These are phyloP conservation scores for Stenogyne calaminthoides DNA, from an alignment of 305 asterid genomes.

Conservation along the genomic window DNA sequence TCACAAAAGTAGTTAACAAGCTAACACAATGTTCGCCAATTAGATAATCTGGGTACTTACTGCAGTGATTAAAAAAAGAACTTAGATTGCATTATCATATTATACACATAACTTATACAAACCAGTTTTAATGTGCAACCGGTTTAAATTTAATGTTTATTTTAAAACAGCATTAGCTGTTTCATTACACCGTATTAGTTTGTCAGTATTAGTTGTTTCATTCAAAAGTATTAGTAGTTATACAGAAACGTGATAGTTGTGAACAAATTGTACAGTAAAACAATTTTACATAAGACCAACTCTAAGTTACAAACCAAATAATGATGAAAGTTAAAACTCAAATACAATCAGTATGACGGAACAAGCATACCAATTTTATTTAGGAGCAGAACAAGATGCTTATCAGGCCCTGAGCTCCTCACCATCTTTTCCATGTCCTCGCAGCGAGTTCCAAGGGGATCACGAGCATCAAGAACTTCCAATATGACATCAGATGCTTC, in stretches of 20 bases:
- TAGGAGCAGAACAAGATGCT: slow-evolving; percentile 82
- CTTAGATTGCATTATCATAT: not conserved
- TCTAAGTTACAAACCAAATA: not conserved
- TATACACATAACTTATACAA: no score
- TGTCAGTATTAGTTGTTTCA: no score
- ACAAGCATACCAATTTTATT: slow-evolving; percentile 77
- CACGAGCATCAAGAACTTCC: slow-evolving; percentile 99
- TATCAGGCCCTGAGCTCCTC: slow-evolving; percentile 67
- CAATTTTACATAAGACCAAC: no score
- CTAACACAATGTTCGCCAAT: not conserved
- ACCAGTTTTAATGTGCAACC: no score
- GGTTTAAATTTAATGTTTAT: no score
- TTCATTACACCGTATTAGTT: no score
- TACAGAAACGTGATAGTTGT: no score
- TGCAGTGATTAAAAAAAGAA: not conserved
- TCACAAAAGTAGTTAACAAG: not conserved
- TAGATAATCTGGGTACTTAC: not conserved
- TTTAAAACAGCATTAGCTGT: no score
- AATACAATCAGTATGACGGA: not conserved
- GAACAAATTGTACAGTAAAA: no score
- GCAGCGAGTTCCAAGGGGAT: slow-evolving; percentile 95
- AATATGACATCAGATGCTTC: slow-evolving; percentile 94
- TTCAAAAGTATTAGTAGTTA: no score
- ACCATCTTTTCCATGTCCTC: slow-evolving; percentile 95
- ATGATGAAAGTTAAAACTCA: not conserved